Base-by-base conservation (phyloP, 2,329 filamentous ascomycete genomes). In the Fusarium sacchari region DNA sequence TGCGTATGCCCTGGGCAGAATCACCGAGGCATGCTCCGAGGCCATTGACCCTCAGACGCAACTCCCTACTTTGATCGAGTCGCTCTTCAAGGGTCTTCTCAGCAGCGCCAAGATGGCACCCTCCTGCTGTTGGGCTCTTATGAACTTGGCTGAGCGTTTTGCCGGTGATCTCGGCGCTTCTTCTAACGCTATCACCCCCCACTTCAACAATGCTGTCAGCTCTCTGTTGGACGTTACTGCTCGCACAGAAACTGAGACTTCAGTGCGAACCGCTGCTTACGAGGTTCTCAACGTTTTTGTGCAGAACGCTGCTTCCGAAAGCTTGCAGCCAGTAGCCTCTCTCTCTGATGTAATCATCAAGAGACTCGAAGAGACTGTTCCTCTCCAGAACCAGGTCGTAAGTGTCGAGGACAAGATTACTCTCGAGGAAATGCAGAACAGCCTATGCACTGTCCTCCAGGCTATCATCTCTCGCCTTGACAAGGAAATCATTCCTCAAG, bases 51-150 rank as follows among this genome's bases (percentile, higher is more conserved):
- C 94, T 44, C 86, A 89, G 76, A 87, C 91, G 72, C 94, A 98
- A 81, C 89, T 99, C 10, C 93, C 95, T 73, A 90, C 93, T 26
- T 87, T 99, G 71, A 96, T 99, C 79, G 90, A 91, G 64, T 93
- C 95, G 44, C 89, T 99, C 15, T 99, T 99, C 86, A 91, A 92
- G 76, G 96, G 96, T 57, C 88, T 99, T 67, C 91, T 94, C 67
- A 96, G 93, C 85, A 96, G 93, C 81, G 93, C 95, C 68, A 98
- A 97, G 89, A 99, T 99, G 92, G 96, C 96, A 37, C 92, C 94
- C 62, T 99, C 96, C 36, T 98, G 96, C 90, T 99, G 96, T 86
- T 98, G 97, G 96, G 95, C 96, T 37, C 86, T 99, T 76, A 98
- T 99, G 94, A 99, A 98, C 84, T 86, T 99, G 80, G 96, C 96